Evolutionary conservation across 2,329 filamentous ascomycete species (phyloP), one percentile per base, ranked within the genome.

Genomic region (Thelonectria rubi): DNA sequence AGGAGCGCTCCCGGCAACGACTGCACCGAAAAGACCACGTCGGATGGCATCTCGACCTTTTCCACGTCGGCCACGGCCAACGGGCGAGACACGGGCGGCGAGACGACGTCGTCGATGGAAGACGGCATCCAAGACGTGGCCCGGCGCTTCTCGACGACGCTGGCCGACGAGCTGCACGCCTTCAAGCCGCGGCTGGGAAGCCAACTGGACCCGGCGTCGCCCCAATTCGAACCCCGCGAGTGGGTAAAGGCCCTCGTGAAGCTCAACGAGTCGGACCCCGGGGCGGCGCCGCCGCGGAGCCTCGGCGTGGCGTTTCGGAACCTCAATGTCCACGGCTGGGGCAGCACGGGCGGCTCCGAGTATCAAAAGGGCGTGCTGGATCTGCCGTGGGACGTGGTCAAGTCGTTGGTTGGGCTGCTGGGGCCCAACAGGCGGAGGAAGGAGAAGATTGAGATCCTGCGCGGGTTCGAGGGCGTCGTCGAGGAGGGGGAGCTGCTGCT

Each of bases 401-500:
- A 45, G 20, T 54, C 60, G 9, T 18, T 66, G 1, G 14, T 32
- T 14, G 37, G 50, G 7, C 21, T 69, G 10, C 4, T 69, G 1
- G 47, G 49, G 0, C 32, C 48, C 2, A 48, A 46, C 4, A 3
- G 40, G 0, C 63, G 65, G 15, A 65, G 62, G 47, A 52, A 47
- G n/a, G n/a, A n/a, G 2, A 49, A 63, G 0, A 67, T 75, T 2
- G 70, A 73, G 17, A 75, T 75, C 7, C 47, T 75, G 4, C 64
- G 62, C 1, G 50, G 69, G 6, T 75, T 75, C 6, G 72, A 74
- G n/a, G 73, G 73, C 12, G 51, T 75, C 1, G 37, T 75, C 4
- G 71, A 74, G 0, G 50, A 73, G 3, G 73, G 73, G 0, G 72
- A 75, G 47, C 24, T 75, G 49, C n/a, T 75, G 0, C 62, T 75